These are phyloP conservation scores for Hyphodiscus hymeniophilus DNA, from an alignment of 495 filamentous ascomycete genomes.

Conservation along the genomic window DNA sequence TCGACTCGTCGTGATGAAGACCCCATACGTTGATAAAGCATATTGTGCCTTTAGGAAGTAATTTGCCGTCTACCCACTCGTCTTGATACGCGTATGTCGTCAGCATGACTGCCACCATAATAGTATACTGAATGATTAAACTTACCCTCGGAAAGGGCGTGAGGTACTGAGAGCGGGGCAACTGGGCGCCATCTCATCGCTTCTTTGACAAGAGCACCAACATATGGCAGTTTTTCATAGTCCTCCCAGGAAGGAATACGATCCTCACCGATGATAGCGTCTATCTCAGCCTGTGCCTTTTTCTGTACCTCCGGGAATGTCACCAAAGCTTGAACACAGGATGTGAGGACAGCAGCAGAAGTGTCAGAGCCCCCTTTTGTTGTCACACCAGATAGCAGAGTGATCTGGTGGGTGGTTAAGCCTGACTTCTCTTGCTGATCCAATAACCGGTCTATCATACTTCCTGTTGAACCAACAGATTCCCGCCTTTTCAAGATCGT, in stretches of 20 bases:
- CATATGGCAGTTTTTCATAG: constrained; percentile 39
- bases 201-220: constrained; percentile 44
- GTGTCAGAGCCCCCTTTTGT: constrained; percentile 54
- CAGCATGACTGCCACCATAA: too few species aligned
- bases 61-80: constrained; percentile 32
- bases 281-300: constrained; percentile 46
- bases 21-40: constrained; percentile 34
- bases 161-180: constrained; percentile 28
- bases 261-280: constrained; percentile 36
- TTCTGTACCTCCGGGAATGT: constrained; percentile 39
- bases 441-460: constrained; percentile 38
- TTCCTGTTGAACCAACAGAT: constrained; percentile 12
- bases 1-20: constrained; percentile 26
- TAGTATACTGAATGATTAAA: not conserved
- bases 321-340: constrained; percentile 51
- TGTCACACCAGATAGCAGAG: constrained; percentile 30
- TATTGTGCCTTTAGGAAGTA: constrained; percentile 32
- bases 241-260: constrained; percentile 44
- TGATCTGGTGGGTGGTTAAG: constrained; percentile 29
- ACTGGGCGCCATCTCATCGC: constrained; percentile 54
- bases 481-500: constrained; percentile 16
- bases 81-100: constrained; percentile 24
- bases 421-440: constrained; percentile 30
- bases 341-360: constrained; percentile 39
- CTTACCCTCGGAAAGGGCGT: not conserved